Evolutionary conservation across 139 green algal genomes (phyloP), one percentile per base, ranked within the genome.

Genomic region (Astrephomene gubernaculifera): DNA sequence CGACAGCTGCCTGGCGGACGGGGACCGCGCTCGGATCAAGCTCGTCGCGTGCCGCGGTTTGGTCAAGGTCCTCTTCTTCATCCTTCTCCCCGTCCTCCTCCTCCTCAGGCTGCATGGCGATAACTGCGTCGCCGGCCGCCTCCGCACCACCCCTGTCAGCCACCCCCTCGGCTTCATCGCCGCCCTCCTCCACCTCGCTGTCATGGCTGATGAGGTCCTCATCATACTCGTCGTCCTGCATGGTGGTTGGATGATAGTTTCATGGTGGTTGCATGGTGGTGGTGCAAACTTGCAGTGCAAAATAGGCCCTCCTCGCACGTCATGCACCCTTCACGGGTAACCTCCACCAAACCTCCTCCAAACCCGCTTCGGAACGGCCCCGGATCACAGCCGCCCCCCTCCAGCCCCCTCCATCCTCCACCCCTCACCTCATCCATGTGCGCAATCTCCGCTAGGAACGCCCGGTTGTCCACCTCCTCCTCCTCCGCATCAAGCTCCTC

Each of bases 151-250:
- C 53, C 7, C 6, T 14, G 10, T 43, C 75, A 4, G 38, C 27
- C 29, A 4, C 36, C 52, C 35, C 53, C 14, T 53, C 73, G 12
- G 1, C 73, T 7, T 81, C 73, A 4, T 6, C 52, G 39, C 38
- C 29, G 14, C 36, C 60, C 9, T 69, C 63, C 12, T 41, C 63
- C 63, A 43, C 63, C 31, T 24, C 63, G 63, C 31, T 43, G 63
- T 14, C 63, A 1, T 70, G 53, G 73, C 53, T 69, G 53, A 68
- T 33, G 35, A 67, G 49, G 14, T 80, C 71, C 0, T 80, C 49
- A 7, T 81, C 73, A 1, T 70, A 36, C 75, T 82, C 75, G 14
- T 71, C 75, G 4, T 71, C 68, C 65, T 72, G 65, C 35, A 9
- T n/a, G n/a, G n/a, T n/a, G n/a, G n/a, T n/a, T n/a, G n/a, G n/a